Evolutionary conservation across 139 green algal genomes (phyloP), one percentile per base, ranked within the genome.

Genomic region (Chlorella ohadii): DNA sequence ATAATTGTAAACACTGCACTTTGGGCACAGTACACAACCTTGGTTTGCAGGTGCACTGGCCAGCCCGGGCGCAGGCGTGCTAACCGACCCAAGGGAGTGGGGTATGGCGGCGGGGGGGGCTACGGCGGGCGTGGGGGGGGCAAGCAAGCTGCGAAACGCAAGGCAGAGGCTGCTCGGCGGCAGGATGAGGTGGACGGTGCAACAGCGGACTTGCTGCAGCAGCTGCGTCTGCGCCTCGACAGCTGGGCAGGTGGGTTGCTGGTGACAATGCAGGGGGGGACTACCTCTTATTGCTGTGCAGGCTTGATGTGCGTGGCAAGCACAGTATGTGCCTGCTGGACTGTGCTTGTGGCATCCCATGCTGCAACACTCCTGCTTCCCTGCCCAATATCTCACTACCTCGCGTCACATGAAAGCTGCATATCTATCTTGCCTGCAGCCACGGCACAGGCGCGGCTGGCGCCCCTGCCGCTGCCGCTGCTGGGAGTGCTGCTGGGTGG

Each of bases 401-500:
- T 6, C 44, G 6, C 44, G 9, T 51, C 7, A 51, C 44, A 51
- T 11, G 2, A 47, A n/a, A 3, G 33, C 22, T 19, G 16, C 19
- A 11, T 23, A 9, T 0, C 19, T n/a, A n/a, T 4, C 67, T 27
- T 55, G 34, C 39, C 44, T 34, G 31, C 72, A 82, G 57, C 31
- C 6, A 61, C 33, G 39, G 47, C 39, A 9, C 72, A 82, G 13
- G 34, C 31, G 51, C 22, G 1, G 9, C 20, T 86, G 81, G 41
- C 34, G 34, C 34, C 67, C 51, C 51, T 86, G 59, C 70, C 81
- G 55, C 81, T 86, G 61, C 33, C 41, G 47, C 67, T 81, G 74
- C 73, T 86, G 61, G 25, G 34, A 23, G 63, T 81, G 44, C 72
- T 90, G 85, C 87, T 27, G 5, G 81, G 70, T 12, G 71, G 81